phyloP scores from a whole-genome alignment of 2,329 filamentous ascomycete species.

The Diaporthe batatas region DNA sequence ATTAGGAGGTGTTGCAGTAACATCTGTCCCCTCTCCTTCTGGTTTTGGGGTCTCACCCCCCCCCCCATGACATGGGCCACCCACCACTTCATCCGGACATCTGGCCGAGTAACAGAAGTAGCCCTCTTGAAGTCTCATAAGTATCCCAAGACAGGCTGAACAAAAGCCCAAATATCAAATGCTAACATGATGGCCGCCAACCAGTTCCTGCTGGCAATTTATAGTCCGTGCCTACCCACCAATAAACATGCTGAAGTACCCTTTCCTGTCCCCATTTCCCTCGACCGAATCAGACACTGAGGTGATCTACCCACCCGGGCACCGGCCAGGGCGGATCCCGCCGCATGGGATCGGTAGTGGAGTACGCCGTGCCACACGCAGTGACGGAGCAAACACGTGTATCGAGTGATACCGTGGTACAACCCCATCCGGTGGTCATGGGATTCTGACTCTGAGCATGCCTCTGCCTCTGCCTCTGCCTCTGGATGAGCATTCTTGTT shows the following conservation, averaged over 20 bases:
- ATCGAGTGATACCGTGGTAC: constrained; percentile 22
- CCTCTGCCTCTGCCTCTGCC: background rate
- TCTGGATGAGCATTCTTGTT: background rate
- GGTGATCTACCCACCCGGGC: background rate
- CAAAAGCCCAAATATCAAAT: too few species aligned
- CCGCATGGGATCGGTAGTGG: constrained; percentile 3
- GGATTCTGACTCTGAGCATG: background rate
- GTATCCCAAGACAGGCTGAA: background rate
- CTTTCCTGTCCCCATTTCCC: background rate
- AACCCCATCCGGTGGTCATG: constrained; percentile 24
- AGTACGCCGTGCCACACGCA: constrained; percentile 15
- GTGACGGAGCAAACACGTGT: constrained; percentile 16
- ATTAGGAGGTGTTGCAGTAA: too few species aligned
- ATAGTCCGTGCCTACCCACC: too few species aligned
- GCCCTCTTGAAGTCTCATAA: too few species aligned
- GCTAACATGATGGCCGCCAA: background rate
- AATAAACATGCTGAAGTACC: too few species aligned
- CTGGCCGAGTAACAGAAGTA: too few species aligned
- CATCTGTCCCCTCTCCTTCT: too few species aligned
- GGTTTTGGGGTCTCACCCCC: too few species aligned
- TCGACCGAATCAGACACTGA: constrained; percentile 19
- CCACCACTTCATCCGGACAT: too few species aligned
- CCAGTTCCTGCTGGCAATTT: too few species aligned
- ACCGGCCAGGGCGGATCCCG: constrained; percentile 2
- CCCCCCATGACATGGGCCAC: too few species aligned